Base-by-base conservation (phyloP, 2,329 filamentous ascomycete genomes). In the Aureobasidium vineae region DNA sequence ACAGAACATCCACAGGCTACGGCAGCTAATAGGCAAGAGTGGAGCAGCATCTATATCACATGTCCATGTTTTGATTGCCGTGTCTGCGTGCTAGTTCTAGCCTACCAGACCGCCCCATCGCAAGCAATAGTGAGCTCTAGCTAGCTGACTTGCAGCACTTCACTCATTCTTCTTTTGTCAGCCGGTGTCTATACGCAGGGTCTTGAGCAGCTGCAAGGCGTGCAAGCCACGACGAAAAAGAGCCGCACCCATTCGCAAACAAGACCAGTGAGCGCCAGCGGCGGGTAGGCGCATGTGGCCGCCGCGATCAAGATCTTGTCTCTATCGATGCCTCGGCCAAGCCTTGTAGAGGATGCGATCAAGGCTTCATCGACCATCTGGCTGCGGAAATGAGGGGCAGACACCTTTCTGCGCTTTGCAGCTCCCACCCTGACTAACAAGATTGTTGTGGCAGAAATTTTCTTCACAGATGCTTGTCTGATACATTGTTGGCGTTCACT, bases 391-490 rank as follows among this genome's bases (percentile, higher is more conserved):
- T 33, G 57, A 61, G 57, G 57, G 57, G 57, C 57, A 47, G 41
- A 28, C 28, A 28, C 31, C 2, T 56, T 23, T 40, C 33, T 56
- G 53, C 33, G 53, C 53, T 56, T 19, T 41, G 53, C 36, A 28
- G 15, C 53, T 56, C 21, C 53, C 53, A 56, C 36, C 53, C 41
- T 41, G 33, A 47, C 43, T 52, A 52, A 52, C 5, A 33, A 50
- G 59, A 63, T 52, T 63, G 45, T 63, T 52, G 33, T 40, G 59
- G 45, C 45, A 63, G 45, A 63, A 52, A 50, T 50, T 63, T 63
- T 63, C 45, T 63, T 63, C 59, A 31, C n/a, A 21, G 8, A 49
- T 61, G 41, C 45, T 52, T 63, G 59, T 63, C n/a, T 13, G 59
- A 40, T 63, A 63, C 31, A 63, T 61, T 61, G 57, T 61, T 61